These are phyloP conservation scores for Amoebophrya sp. DNA, from an alignment of 169 alveolate genomes.

Conservation along the genomic window DNA sequence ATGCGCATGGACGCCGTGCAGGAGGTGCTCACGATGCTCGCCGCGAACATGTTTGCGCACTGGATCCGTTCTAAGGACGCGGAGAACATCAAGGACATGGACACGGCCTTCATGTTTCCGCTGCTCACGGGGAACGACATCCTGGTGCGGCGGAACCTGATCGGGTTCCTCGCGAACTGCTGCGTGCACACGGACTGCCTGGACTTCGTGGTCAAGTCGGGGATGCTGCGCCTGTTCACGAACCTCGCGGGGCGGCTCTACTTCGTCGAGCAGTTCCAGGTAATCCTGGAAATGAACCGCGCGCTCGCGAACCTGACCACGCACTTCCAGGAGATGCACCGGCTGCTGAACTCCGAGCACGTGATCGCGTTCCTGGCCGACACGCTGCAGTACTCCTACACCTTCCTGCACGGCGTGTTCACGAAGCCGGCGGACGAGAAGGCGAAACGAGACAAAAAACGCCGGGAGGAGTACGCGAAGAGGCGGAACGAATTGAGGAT, in stretches of 20 bases:
- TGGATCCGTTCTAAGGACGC: background rate
- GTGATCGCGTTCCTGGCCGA: background rate
- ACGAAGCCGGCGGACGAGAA: background rate
- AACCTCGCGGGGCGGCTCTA: background rate
- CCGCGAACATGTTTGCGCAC: background rate
- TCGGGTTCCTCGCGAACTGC: background rate
- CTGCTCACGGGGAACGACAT: background rate
- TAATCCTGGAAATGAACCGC: background rate
- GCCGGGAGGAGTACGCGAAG: background rate
- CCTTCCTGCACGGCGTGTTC: background rate
- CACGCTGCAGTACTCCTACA: background rate
- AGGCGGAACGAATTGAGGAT: background rate
- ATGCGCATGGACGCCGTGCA: background rate
- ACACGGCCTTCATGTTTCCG: background rate
- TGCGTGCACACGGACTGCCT: background rate
- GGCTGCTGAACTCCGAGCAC: background rate
- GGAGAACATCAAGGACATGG: background rate
- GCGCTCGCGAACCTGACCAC: background rate
- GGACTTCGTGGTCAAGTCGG: background rate
- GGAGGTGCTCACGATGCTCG: background rate
- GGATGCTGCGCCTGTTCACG: background rate
- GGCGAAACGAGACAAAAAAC: background rate
- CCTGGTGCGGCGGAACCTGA: background rate
- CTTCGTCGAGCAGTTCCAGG: background rate
- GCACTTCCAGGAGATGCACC: conserved; percentile 4